These are phyloP conservation scores for Boletus rubroflammeus DNA, from an alignment of 768 basidiomycete genomes.

Conservation along the genomic window DNA sequence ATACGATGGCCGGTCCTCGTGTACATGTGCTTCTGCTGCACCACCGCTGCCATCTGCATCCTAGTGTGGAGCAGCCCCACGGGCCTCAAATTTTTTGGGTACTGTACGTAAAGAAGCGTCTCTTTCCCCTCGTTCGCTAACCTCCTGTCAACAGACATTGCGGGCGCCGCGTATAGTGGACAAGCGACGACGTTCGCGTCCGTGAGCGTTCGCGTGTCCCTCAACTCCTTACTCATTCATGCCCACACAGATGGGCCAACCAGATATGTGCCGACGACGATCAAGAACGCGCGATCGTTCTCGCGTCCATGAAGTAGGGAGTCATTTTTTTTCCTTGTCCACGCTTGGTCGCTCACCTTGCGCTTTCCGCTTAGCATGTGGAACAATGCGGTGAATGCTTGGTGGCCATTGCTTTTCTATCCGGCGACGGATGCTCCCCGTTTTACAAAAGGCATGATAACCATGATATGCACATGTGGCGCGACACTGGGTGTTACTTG, in stretches of 20 bases:
- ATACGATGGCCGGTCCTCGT: constrained; percentile 64
- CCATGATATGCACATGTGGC: constrained; percentile 56
- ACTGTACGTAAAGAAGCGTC: constrained; percentile 42
- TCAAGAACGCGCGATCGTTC: constrained; percentile 63
- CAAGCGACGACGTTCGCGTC: constrained; percentile 76
- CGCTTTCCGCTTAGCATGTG: constrained; percentile 46
- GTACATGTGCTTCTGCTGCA: constrained; percentile 55
- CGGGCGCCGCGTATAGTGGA: constrained; percentile 68
- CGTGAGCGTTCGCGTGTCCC: constrained; percentile 18
- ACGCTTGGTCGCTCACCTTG: not conserved
- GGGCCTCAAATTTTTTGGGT: constrained; percentile 71
- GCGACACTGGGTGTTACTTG: constrained; percentile 56
- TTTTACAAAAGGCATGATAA: constrained; percentile 66
- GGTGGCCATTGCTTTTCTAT: constrained; percentile 71
- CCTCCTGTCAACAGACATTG: constrained; percentile 37
- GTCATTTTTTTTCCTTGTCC: not conserved
- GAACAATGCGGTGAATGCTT: constrained; percentile 65
- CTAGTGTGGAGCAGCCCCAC: constrained; percentile 59
- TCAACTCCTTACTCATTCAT: constrained; percentile 2
- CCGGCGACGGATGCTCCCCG: constrained; percentile 68
- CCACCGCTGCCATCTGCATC: constrained; percentile 53
- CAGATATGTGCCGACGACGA: constrained; percentile 69
- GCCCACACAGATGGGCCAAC: constrained; percentile 63
- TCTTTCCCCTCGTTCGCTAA: not conserved
- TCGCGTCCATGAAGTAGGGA: constrained; percentile 71